Evolutionary conservation across 1,139 yeast species (phyloP).

Genomic region (Kurtzmaniella natalensis): DNA sequence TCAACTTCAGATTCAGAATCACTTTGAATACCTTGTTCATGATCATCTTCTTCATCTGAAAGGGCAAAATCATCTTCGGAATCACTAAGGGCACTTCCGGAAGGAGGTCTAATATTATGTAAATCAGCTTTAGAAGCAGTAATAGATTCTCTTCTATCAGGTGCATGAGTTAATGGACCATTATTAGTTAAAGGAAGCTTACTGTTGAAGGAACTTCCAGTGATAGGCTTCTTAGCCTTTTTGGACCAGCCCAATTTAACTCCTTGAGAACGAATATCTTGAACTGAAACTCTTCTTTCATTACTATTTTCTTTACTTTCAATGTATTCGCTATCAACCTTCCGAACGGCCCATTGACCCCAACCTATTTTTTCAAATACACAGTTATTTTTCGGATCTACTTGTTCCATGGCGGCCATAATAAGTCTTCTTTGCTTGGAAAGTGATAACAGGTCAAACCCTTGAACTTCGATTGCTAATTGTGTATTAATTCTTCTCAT

Average conservation of each 20-base stretch:
- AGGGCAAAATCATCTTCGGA: slow-evolving; percentile 46
- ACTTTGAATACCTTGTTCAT: slow-evolving; percentile 10
- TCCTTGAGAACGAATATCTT: slow-evolving; percentile 37
- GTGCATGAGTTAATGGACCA: slow-evolving; percentile 7
- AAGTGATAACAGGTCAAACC: slow-evolving; percentile 74
- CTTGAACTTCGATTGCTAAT: slow-evolving; percentile 67
- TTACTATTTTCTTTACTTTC: slow-evolving; percentile 40
- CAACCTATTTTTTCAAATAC: slow-evolving; percentile 93
- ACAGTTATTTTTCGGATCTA: slow-evolving; percentile 54
- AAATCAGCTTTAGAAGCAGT: slow-evolving; percentile 43
- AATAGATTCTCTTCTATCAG: slow-evolving; percentile 50
- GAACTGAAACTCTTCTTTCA: slow-evolving; percentile 30
- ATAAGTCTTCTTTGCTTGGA: slow-evolving; percentile 88
- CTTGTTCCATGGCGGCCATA: slow-evolving; percentile 77
- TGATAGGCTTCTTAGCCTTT: slow-evolving; percentile 15
- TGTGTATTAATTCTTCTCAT: slow-evolving; percentile 86
- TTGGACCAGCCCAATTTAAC: slow-evolving; percentile 45
- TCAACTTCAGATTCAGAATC: slow-evolving; percentile 8
- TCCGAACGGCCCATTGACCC: slow-evolving; percentile 95
- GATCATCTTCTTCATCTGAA: slow-evolving; percentile 15
- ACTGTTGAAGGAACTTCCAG: too few species aligned
- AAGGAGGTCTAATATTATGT: slow-evolving; percentile 45
- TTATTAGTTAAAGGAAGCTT: slow-evolving; percentile 2
- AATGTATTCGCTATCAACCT: slow-evolving; percentile 47
- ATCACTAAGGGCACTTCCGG: slow-evolving; percentile 31